phyloP scores from a whole-genome alignment of 495 filamentous ascomycete species.

The Alectoria sarmentosa region DNA sequence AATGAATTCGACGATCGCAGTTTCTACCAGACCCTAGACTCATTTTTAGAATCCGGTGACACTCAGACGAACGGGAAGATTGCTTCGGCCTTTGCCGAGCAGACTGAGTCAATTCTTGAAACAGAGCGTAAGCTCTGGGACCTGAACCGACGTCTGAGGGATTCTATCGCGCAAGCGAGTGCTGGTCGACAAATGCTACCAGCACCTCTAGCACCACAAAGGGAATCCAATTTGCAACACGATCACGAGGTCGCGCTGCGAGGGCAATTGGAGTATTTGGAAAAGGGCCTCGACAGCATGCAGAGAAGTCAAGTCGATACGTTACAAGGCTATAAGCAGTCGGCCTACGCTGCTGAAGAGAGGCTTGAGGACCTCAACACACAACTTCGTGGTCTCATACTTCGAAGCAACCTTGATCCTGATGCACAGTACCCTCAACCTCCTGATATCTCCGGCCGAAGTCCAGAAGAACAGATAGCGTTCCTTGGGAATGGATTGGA shows the following conservation, averaged over 20 bases:
- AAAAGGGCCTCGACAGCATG: conserved; percentile 39
- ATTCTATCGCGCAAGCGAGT: conserved; percentile 57
- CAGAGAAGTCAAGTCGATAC: conserved; percentile 26
- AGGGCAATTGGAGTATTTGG: conserved; percentile 47
- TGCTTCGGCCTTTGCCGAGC: conserved; percentile 22
- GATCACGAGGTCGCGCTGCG: conserved; percentile 30
- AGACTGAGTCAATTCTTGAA: conserved; percentile 42
- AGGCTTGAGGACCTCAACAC: conserved; percentile 45
- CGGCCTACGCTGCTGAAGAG: conserved; percentile 33
- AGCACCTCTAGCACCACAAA: conserved; percentile 23
- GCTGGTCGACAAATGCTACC: conserved; percentile 36
- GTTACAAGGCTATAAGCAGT: conserved; percentile 21
- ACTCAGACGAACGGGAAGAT: conserved; percentile 28
- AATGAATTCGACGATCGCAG: conserved; percentile 73
- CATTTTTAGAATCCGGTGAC: conserved; percentile 48
- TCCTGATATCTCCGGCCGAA: conserved; percentile 39
- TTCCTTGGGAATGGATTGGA: conserved; percentile 44
- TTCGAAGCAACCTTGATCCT: conserved; percentile 39
- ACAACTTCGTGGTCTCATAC: conserved; percentile 45
- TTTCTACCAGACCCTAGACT: conserved; percentile 66
- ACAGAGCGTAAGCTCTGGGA: conserved; percentile 63
- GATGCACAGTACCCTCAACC: conserved; percentile 42
- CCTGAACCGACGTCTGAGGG: conserved; percentile 62
- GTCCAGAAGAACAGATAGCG: conserved; percentile 45
- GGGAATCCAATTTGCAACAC: conserved; percentile 6